These are phyloP conservation scores for Priceomyces medius DNA, from an alignment of 805 yeast genomes.

Conservation along the genomic window DNA sequence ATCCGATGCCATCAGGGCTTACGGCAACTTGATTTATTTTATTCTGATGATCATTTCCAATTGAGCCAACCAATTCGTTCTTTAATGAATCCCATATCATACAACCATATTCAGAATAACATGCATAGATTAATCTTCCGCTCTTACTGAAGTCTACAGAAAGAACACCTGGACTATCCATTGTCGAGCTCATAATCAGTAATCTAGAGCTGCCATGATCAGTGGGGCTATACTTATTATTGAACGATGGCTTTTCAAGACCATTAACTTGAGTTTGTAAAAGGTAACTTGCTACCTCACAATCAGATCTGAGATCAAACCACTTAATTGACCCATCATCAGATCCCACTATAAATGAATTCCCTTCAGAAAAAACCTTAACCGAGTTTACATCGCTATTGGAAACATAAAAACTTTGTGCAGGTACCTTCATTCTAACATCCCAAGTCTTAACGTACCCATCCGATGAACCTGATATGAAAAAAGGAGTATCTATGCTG, in stretches of 20 bases:
- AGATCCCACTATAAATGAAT: constrained; percentile 69
- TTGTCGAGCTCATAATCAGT: constrained; percentile 17
- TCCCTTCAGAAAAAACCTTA: constrained; percentile 66
- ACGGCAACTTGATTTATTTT: constrained; percentile 62
- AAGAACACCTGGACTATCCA: constrained; percentile 67
- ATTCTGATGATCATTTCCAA: constrained; percentile 55
- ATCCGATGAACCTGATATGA: constrained; percentile 68
- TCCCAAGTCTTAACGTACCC: constrained; percentile 71
- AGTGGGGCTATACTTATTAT: constrained; percentile 5
- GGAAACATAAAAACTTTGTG: constrained; percentile 53
- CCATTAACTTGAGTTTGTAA: constrained; percentile 14
- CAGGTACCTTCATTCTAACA: constrained; percentile 46
- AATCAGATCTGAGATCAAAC: constrained; percentile 76
- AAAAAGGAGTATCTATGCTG: constrained; percentile 20
- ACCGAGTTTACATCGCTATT: constrained; percentile 62
- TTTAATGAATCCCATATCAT: constrained; percentile 75
- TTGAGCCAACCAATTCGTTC: constrained; percentile 60
- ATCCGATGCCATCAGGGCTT: constrained; percentile 72
- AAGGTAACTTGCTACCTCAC: constrained; percentile 56
- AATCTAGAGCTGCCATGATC: constrained; percentile 12
- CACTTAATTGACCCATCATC: constrained; percentile 74
- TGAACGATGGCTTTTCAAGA: not conserved
- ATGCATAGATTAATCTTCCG: constrained; percentile 71
- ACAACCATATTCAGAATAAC: constrained; percentile 75
- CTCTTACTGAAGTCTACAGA: constrained; percentile 72